Base-by-base conservation (phyloP, 2,329 filamentous ascomycete species). In the Rhynchosporium secalis region DNA sequence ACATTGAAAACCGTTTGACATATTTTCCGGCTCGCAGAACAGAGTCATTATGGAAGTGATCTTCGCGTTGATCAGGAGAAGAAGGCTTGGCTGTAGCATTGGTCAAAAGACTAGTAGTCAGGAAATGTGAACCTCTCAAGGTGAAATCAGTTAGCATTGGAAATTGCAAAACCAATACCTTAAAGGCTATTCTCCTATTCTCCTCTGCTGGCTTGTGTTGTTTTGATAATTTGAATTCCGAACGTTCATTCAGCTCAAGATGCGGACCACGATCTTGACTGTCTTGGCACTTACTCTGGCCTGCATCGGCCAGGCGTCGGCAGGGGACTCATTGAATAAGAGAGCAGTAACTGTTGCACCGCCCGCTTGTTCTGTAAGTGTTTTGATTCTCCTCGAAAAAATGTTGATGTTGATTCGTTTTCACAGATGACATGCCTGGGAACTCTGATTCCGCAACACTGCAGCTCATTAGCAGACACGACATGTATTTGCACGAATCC, bases 401-500 rank as follows among this genome's bases (percentile, higher is more conserved):
- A 5, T 38, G 20, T 20, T 20, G 20, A 20, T 20, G 20, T 20
- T 20, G 20, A 20, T 20, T 20, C 20, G 20, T 20, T 20, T 20
- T 20, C 26, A 52, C 20, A 49, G 41, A 8, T 51, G 20, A 58
- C 46, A 29, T 58, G 45, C 33, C 36, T 58, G 10, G 31, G 33
- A 28, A 60, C 60, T 26, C 31, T 60, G 3, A 52, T 65, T 15
- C 60, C 62, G 15, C 41, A 65, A 46, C 38, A 56, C 31, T 65
- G 60, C 36, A 52, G 76, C 61, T 69, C 73, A 6, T 62, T 70
- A 2, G 74, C 76, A 6, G 70, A 78, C 57, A 72, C 72, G 36
- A 66, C 68, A 8, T 79, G 77, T 61, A 70, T 78, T 15, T 79
- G 77, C 62, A 74, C 69, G 2, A 72, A 77, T 59, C 56, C 60